Conservation (phyloP, 768 basidiomycete genomes). For the Suillus placidus region DNA sequence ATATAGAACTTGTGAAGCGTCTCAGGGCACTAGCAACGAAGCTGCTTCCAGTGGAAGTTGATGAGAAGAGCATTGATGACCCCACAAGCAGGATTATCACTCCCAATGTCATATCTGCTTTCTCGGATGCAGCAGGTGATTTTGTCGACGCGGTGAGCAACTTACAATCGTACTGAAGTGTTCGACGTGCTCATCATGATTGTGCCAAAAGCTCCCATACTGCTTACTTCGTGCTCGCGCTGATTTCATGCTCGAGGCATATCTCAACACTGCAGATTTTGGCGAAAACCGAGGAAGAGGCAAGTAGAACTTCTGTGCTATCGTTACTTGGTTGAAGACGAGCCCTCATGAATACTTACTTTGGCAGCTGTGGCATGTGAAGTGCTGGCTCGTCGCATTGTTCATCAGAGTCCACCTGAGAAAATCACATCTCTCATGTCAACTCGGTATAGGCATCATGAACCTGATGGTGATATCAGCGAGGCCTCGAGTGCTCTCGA, state of each 20-base stretch:
- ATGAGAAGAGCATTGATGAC: constrained; percentile 61
- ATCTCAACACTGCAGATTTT: constrained; percentile 80
- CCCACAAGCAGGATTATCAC: constrained; percentile 86
- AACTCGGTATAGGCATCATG: constrained; percentile 69
- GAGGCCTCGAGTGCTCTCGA: constrained; percentile 81
- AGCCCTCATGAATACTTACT: background rate
- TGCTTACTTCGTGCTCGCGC: constrained; percentile 75
- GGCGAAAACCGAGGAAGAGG: constrained; percentile 85
- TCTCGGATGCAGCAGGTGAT: constrained; percentile 81
- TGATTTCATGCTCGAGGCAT: constrained; percentile 82
- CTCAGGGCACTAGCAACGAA: constrained; percentile 73
- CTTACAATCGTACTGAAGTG: background rate
- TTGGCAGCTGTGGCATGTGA: constrained; percentile 76
- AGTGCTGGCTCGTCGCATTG: constrained; percentile 76
- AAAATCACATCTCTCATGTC: constrained; percentile 73
- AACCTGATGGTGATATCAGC: constrained; percentile 76
- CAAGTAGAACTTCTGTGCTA: constrained; percentile 30
- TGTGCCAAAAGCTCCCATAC: constrained; percentile 66
- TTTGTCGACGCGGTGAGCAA: constrained; percentile 76
- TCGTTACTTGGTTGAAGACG: constrained; percentile 1
- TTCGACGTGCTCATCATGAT: background rate
- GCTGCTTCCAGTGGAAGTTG: constrained; percentile 82
- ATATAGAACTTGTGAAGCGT: constrained; percentile 76
- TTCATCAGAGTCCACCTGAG: constrained; percentile 70
- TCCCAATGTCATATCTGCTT: constrained; percentile 75